A percentile compares a stretch with the other conserved stretches of the same genome.
phyloP scores from a whole-genome alignment of 192 early-diverging fungal species.

The Coemansia sp. region DNA sequence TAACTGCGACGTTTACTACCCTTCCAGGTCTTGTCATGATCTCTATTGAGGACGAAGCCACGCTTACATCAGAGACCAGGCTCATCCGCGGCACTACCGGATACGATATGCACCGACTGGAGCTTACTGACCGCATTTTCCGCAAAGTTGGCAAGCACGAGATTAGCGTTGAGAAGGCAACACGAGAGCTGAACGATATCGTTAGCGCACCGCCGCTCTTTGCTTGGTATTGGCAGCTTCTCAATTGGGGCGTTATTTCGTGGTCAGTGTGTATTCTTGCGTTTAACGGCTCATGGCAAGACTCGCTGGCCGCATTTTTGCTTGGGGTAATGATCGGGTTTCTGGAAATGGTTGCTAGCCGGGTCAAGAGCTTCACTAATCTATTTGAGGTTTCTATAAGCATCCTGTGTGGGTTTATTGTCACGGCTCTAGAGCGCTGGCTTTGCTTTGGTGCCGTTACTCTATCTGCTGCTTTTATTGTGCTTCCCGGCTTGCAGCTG shows the following conservation, averaged over 20 bases:
- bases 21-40: conserved; percentile 63
- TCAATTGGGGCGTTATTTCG: conserved; percentile 53
- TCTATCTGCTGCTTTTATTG: conserved; percentile 56
- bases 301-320: conserved; percentile 52
- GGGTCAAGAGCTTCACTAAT: conserved; percentile 54
- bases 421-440: conserved; percentile 46
- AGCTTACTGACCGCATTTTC: conserved; percentile 57
- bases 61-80: conserved; percentile 67
- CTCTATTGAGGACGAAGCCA: conserved; percentile 60
- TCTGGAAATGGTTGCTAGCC: conserved; percentile 55
- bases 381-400: conserved; percentile 61
- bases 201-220: conserved; percentile 44
- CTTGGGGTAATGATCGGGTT: conserved; percentile 52
- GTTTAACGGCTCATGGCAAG: conserved; percentile 61
- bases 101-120: conserved; percentile 62
- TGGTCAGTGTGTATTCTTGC: conserved; percentile 59
- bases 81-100: conserved; percentile 56
- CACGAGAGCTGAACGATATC: conserved; percentile 55
- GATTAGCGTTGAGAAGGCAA: conserved; percentile 55
- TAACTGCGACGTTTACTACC: conserved; percentile 59
- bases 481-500: conserved; percentile 66
- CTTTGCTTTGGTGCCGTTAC: conserved; percentile 59
- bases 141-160: conserved; percentile 56
- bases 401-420: conserved; percentile 56
- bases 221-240: conserved; percentile 53